phyloP scores from a whole-genome alignment of 257 asterid genomes.

The Przewalskia tangutica region DNA sequence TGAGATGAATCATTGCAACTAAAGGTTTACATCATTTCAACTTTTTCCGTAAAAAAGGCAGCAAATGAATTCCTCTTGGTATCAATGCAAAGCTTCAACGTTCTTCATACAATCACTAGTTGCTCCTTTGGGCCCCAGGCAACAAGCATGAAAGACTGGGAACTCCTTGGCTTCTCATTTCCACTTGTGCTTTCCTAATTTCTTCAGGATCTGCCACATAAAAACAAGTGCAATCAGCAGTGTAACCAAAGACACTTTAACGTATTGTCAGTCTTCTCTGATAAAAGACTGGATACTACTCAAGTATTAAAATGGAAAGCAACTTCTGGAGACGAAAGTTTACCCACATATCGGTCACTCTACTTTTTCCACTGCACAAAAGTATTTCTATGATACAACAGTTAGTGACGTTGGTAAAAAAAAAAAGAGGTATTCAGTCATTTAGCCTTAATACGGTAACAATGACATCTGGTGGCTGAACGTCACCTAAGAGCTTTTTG shows the following conservation, averaged over 20 bases:
- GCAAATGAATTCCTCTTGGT: neutral
- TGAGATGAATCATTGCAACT: neutral
- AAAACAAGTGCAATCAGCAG: conserved; percentile 6
- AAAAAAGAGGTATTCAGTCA: neutral
- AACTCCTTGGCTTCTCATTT: conserved; percentile 93
- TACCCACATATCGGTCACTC: neutral
- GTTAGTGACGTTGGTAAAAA: neutral
- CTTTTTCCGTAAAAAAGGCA: neutral
- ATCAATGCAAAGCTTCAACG: neutral
- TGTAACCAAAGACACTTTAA: neutral
- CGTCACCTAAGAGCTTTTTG: neutral
- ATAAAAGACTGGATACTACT: neutral
- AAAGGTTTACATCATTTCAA: neutral
- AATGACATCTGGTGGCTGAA: neutral
- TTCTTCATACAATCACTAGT: conserved; percentile 13
- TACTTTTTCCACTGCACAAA: neutral
- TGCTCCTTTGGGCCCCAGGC: conserved; percentile 71
- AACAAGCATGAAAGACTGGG: conserved; percentile 73
- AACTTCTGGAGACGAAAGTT: neutral
- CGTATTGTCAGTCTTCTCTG: neutral
- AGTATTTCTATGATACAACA: neutral
- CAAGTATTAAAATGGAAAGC: neutral
- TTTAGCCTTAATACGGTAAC: neutral
- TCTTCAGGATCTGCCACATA: conserved; percentile 72
- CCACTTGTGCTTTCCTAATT: conserved; percentile 88